These are phyloP conservation scores for Starmera pachycereana DNA, from an alignment of 805 yeast species.

Conservation along the genomic window DNA sequence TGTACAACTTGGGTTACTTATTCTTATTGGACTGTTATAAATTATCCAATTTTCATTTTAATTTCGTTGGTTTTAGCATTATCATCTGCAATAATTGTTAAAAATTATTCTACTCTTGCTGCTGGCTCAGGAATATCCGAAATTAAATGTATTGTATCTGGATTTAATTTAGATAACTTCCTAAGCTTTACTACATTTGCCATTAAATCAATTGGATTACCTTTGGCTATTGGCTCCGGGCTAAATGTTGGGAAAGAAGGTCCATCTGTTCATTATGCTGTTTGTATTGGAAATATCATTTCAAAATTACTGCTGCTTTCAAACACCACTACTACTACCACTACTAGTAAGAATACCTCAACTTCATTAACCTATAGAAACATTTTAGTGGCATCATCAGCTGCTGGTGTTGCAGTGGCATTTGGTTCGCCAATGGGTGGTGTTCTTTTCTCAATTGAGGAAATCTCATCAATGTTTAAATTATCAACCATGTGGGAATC, in stretches of 20 bases:
- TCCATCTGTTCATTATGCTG: conserved; percentile 96
- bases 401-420: conserved; percentile 98
- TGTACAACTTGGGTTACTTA: conserved; percentile 69
- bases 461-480: conserved; percentile 66
- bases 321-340: conserved; percentile 1
- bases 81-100: conserved; percentile 59
- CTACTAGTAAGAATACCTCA: background rate
- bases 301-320: conserved; percentile 11
- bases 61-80: conserved; percentile 54
- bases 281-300: conserved; percentile 65
- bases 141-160: conserved; percentile 88
- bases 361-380: conserved; percentile 12
- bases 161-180: conserved; percentile 73
- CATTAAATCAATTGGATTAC: conserved; percentile 73
- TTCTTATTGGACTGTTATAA: conserved; percentile 33
- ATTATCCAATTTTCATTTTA: conserved; percentile 48
- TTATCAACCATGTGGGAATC: conserved; percentile 82
- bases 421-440: conserved; percentile 97
- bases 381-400: conserved; percentile 74
- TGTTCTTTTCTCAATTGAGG: conserved; percentile 87
- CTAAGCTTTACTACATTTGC: conserved; percentile 61
- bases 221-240: conserved; percentile 89
- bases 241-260: conserved; percentile 96
- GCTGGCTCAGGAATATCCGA: conserved; percentile 98
- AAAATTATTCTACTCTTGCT: conserved; percentile 72